These are phyloP conservation scores for Paratinospora sagittata DNA, from an alignment of 164 flowering plant species.

Conservation along the genomic window DNA sequence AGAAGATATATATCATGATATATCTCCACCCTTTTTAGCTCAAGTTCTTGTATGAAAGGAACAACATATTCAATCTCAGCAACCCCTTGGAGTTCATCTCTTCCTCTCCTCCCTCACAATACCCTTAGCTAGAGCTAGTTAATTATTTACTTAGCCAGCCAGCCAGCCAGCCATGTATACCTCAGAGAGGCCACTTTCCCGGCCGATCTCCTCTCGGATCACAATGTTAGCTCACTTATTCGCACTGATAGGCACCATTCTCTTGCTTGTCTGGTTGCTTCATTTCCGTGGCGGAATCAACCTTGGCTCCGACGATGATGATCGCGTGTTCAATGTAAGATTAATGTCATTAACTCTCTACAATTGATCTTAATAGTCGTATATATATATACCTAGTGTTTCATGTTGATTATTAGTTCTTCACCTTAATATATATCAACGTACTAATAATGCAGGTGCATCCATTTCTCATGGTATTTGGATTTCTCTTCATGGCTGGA, in stretches of 20 bases:
- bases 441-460: constrained; percentile 44
- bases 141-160: neutral
- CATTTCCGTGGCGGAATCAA: constrained; percentile 37
- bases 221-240: constrained; percentile 27
- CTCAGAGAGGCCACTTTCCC: neutral
- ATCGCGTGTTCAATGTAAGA: constrained; percentile 31
- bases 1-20: neutral
- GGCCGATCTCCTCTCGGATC: neutral
- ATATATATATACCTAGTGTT: neutral
- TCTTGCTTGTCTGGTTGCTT: constrained; percentile 36
- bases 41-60: neutral
- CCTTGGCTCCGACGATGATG: constrained; percentile 19
- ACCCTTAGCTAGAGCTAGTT: neutral
- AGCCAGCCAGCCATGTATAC: neutral
- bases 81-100: neutral
- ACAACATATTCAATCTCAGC: neutral
- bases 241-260: constrained; percentile 22
- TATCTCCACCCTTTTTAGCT: neutral
- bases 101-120: neutral
- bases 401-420: neutral
- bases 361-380: too few species aligned
- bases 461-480: constrained; percentile 63
- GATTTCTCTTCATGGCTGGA: constrained; percentile 49
- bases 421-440: too few species aligned
- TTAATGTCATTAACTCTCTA: neutral